Base-by-base conservation (phyloP, 2,329 filamentous ascomycete species). In the Cladosporium colombiae region DNA sequence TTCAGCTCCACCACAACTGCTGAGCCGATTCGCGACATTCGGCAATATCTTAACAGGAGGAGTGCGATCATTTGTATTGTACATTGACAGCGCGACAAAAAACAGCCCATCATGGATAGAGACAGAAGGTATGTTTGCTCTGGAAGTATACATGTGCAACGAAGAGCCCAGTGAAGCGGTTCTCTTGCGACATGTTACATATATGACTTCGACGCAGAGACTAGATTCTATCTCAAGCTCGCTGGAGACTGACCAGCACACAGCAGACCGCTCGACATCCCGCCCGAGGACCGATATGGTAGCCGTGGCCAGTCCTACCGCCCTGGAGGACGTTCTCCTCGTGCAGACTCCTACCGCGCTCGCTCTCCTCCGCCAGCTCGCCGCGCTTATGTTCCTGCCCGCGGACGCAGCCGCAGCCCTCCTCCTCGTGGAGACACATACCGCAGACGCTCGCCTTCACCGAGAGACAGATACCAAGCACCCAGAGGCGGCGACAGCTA, bases 361-460 rank as follows among this genome's bases (percentile, higher is more conserved):
- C 73, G 74, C 62, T 65, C 73, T 74, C 64, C 75, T 73, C 55
- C 85, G 33, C 85, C 84, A 49, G 78, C 81, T 23, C 77, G 80
- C 10, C 77, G 81, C 58, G 74, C 67, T 46, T 79, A 74, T 61
- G 57, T 80, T 77, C 18, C 65, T 49, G 61, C 66, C 64, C 40
- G 64, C 58, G 31, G 66, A 63, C 57, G 67, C 16, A 65, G 57
- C 29, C 62, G 62, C 29, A 65, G 64, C 50, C 58, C 64, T 21
- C 64, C 64, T 29, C 46, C 49, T 44, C 55, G 64, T 44, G 57
- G 33, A 40, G 75, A 77, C 63, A 70, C 71, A 21, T 77, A 68
- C 46, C 66, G 75, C 55, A 69, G 75, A 61, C 72, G 75, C 50
- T 74, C 75, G 35, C 75, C 75, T 27, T 73, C 73, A 18, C 73